phyloP scores from a whole-genome alignment of 306 rosid genomes.

The Rosa rugosa region DNA sequence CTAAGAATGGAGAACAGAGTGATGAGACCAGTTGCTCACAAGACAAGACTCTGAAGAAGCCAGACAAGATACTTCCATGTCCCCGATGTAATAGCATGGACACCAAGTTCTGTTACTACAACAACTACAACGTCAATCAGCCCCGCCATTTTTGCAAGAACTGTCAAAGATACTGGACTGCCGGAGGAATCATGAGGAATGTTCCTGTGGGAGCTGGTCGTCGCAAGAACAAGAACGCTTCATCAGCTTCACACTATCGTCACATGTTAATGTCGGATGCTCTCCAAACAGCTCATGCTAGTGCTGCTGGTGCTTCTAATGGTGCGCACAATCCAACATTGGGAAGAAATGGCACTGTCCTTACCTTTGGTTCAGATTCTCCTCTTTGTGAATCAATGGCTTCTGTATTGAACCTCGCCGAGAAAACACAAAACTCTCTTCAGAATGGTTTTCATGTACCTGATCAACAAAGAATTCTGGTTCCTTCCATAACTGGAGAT shows the following conservation, averaged over 20 bases:
- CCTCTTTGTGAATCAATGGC: slow-evolving; percentile 60
- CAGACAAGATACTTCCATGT: slow-evolving; percentile 72
- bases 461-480: slow-evolving; percentile 25
- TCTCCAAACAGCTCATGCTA: slow-evolving; percentile 38
- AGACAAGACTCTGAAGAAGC: slow-evolving; percentile 62
- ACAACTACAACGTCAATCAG: slow-evolving; percentile 83
- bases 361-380: slow-evolving; percentile 63
- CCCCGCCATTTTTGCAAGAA: slow-evolving; percentile 93
- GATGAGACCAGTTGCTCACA: slow-evolving; percentile 50
- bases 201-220: slow-evolving; percentile 90
- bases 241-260: slow-evolving; percentile 42
- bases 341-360: slow-evolving; percentile 46
- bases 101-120: slow-evolving; percentile 85
- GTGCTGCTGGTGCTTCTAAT: slow-evolving; percentile 31
- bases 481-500: slow-evolving; percentile 36
- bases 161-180: slow-evolving; percentile 94
- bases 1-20: slow-evolving; percentile 51
- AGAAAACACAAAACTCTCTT: slow-evolving; percentile 30
- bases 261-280: slow-evolving; percentile 50
- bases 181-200: slow-evolving; percentile 85
- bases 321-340: slow-evolving; percentile 41
- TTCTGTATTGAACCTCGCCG: slow-evolving; percentile 58
- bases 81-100: slow-evolving; percentile 90
- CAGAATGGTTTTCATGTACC: slow-evolving; percentile 43
- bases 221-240: slow-evolving; percentile 67